phyloP scores from a whole-genome alignment of 495 filamentous ascomycete genomes.

The Astrocystis sublimbata region DNA sequence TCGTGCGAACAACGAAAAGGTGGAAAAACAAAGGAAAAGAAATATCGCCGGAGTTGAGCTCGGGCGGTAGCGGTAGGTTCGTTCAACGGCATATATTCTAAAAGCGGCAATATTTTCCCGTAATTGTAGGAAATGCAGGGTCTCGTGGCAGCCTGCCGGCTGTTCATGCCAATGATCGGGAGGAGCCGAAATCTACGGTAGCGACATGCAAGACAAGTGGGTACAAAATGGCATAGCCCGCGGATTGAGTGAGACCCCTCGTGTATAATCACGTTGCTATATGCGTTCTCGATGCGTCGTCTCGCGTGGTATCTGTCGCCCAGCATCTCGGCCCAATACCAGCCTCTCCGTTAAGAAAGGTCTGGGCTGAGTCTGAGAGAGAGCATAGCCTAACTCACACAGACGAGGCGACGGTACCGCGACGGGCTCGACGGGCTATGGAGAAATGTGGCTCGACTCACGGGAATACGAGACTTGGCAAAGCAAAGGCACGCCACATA shows the following conservation, averaged over 20 bases:
- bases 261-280: background rate
- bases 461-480: background rate
- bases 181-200: background rate
- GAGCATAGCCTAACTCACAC: too few species aligned
- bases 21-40: too few species aligned
- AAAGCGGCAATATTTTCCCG: background rate
- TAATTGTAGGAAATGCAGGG: too few species aligned
- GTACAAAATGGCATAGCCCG: background rate
- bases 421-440: background rate
- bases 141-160: background rate
- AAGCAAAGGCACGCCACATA: background rate
- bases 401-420: too few species aligned
- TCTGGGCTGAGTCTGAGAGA: too few species aligned
- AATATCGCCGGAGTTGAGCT: background rate
- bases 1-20: background rate
- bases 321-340: background rate
- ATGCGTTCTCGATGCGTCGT: background rate
- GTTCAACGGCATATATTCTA: background rate
- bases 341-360: background rate
- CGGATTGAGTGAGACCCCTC: background rate
- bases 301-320: background rate
- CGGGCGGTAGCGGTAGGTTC: background rate
- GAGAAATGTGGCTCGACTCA: background rate
- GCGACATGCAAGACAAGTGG: background rate
- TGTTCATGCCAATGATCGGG: constrained; percentile 1